Conservation (phyloP, 1,284 basidiomycete genomes). For the Mycosarcoma mackinlayi region DNA sequence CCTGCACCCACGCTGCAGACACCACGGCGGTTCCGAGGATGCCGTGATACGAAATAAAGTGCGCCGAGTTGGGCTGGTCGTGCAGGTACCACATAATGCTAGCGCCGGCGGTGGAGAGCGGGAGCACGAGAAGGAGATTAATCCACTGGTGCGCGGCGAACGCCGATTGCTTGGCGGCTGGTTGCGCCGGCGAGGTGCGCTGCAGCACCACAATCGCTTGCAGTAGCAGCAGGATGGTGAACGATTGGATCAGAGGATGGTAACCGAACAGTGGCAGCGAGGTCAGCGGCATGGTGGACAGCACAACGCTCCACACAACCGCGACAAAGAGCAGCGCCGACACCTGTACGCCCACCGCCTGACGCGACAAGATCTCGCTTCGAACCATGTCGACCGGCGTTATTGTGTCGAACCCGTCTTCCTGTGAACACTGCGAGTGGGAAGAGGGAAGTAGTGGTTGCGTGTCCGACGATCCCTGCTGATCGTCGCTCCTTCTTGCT, state of each 20-base stretch:
- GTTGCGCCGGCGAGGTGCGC: constrained; percentile 29
- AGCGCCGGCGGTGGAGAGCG: constrained; percentile 55
- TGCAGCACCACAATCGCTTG: constrained; percentile 57
- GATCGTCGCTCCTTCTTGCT: background rate
- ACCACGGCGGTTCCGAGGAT: constrained; percentile 45
- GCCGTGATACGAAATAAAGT: constrained; percentile 59
- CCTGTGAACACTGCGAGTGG: background rate
- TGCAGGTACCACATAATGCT: constrained; percentile 62
- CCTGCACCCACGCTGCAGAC: constrained; percentile 51
- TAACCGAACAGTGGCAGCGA: constrained; percentile 56
- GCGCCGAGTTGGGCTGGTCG: constrained; percentile 34
- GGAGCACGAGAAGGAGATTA: constrained; percentile 48
- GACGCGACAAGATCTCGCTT: constrained; percentile 17
- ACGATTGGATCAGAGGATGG: constrained; percentile 56
- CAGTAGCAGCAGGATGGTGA: constrained; percentile 44
- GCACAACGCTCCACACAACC: constrained; percentile 47
- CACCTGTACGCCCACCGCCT: constrained; percentile 21
- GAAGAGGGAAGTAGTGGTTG: constrained; percentile 20
- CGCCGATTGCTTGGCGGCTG: constrained; percentile 31
- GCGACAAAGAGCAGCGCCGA: constrained; percentile 43
- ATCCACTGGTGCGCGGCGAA: constrained; percentile 44
- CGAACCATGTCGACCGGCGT: constrained; percentile 31
- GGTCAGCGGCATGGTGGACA: constrained; percentile 24
- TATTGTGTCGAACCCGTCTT: background rate
- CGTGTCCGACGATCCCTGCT: constrained; percentile 1